These are phyloP conservation scores for Suillus clintonianus DNA, from an alignment of 768 basidiomycete genomes.

Conservation along the genomic window DNA sequence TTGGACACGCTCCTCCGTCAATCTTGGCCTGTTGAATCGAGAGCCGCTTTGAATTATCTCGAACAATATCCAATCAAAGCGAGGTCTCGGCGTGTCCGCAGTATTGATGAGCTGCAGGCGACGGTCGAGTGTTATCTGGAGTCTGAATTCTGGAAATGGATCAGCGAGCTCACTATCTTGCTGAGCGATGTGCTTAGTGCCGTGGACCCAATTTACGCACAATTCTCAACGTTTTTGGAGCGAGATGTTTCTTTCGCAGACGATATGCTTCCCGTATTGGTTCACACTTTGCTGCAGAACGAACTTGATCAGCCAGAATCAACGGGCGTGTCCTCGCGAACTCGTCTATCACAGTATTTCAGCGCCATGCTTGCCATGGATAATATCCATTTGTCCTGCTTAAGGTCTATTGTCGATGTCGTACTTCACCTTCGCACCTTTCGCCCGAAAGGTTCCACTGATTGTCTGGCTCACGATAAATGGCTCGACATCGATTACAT, in stretches of 20 bases:
- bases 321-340: constrained; percentile 9
- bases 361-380: constrained; percentile 27
- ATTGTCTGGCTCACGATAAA: constrained; percentile 59
- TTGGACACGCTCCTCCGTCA: constrained; percentile 29
- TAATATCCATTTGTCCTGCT: constrained; percentile 44
- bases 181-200: constrained; percentile 60
- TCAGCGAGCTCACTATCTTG: constrained; percentile 55
- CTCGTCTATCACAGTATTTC: constrained; percentile 24
- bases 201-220: constrained; percentile 65
- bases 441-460: constrained; percentile 36
- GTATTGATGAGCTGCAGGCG: constrained; percentile 39
- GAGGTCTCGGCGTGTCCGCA: constrained; percentile 29
- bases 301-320: constrained; percentile 16
- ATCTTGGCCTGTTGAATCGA: constrained; percentile 42
- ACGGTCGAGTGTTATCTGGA: constrained; percentile 38
- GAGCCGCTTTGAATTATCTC: constrained; percentile 50
- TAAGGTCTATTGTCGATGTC: constrained; percentile 65
- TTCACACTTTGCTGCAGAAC: constrained; percentile 62
- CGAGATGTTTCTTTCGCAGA: constrained; percentile 61
- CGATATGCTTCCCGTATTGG: constrained; percentile 70
- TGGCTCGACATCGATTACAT: constrained; percentile 83
- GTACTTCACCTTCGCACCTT: constrained; percentile 82
- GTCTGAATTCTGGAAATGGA: constrained; percentile 62
- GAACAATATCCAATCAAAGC: constrained; percentile 44
- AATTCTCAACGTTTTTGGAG: constrained; percentile 60